A percentile compares a stretch with the other conserved stretches of the same genome.
phyloP scores from a whole-genome alignment of 768 basidiomycete genomes.

The Suillus sp. region DNA sequence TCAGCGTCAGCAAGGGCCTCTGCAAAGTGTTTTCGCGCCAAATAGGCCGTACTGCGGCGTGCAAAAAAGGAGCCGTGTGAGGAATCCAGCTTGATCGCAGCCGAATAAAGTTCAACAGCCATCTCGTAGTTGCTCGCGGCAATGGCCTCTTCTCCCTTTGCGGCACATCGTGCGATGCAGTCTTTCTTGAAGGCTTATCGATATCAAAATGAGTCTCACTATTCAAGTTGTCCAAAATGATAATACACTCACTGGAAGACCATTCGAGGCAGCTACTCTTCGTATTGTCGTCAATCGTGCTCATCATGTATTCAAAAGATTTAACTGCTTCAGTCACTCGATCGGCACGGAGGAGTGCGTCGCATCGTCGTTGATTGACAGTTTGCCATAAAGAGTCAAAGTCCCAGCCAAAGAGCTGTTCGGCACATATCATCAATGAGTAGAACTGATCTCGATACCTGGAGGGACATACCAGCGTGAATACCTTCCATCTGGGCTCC shows the following conservation, averaged over 20 bases:
- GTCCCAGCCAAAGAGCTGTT: not conserved
- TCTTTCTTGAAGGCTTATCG: not conserved
- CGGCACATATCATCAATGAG: not conserved
- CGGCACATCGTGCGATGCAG: not conserved
- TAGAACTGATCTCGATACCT: not conserved
- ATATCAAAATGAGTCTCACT: not conserved
- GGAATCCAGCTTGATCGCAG: not conserved
- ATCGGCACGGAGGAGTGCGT: not conserved
- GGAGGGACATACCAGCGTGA: not conserved
- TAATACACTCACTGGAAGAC: not conserved
- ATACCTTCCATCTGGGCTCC: not conserved
- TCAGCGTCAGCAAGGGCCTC: not conserved
- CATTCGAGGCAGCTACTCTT: not conserved
- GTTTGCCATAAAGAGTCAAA: not conserved
- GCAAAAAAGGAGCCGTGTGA: not conserved
- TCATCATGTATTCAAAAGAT: conserved; percentile 2
- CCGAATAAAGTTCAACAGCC: conserved; percentile 1
- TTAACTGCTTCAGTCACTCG: not conserved
- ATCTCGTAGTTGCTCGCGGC: not conserved
- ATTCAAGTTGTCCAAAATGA: not conserved
- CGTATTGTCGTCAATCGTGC: not conserved
- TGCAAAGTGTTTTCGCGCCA: not conserved
- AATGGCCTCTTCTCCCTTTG: not conserved
- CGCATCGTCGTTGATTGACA: not conserved
- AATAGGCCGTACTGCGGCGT: not conserved